phyloP scores from a whole-genome alignment of 2,329 filamentous ascomycete genomes.

The Metarhizium album region DNA sequence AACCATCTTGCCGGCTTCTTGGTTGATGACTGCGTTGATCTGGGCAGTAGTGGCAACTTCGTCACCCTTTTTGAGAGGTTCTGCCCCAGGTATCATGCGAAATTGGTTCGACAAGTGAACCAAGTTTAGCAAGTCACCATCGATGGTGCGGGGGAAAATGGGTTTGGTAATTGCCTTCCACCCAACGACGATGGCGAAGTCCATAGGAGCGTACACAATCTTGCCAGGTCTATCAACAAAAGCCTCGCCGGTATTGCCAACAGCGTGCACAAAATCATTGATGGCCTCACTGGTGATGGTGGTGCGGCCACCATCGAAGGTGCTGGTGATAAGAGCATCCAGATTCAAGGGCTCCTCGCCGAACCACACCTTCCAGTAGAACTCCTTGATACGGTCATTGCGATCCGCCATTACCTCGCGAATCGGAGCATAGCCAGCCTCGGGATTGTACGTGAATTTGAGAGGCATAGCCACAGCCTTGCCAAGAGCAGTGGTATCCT shows the following conservation, averaged over 20 bases:
- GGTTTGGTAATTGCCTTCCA: constrained; percentile 99
- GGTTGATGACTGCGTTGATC: constrained; percentile 96
- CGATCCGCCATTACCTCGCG: constrained; percentile 91
- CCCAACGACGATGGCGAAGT: constrained; percentile 94
- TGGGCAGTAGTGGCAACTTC: constrained; percentile 85
- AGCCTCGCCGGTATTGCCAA: constrained; percentile 93
- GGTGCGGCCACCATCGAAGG: constrained; percentile 80
- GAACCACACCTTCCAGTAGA: constrained; percentile 98
- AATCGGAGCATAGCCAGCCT: constrained; percentile 95
- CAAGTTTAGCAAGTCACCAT: constrained; percentile 89
- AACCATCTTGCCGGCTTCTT: constrained; percentile 98
- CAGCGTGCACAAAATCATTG: constrained; percentile 97
- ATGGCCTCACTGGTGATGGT: constrained; percentile 87
- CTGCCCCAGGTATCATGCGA: constrained; percentile 93
- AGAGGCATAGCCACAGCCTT: constrained; percentile 75
- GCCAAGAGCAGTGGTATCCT: constrained; percentile 79
- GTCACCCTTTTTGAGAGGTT: constrained; percentile 92
- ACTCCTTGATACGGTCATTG: constrained; percentile 98
- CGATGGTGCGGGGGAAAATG: constrained; percentile 93
- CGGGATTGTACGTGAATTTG: constrained; percentile 86
- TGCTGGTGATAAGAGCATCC: constrained; percentile 72
- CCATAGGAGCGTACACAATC: constrained; percentile 92
- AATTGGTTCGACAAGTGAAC: constrained; percentile 96
- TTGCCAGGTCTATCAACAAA: constrained; percentile 95
- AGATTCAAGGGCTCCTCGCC: constrained; percentile 76